A percentile compares a stretch with the other conserved stretches of the same genome.
phyloP scores from a whole-genome alignment of 78 protist species.

The Creolimax fragrantissima region DNA sequence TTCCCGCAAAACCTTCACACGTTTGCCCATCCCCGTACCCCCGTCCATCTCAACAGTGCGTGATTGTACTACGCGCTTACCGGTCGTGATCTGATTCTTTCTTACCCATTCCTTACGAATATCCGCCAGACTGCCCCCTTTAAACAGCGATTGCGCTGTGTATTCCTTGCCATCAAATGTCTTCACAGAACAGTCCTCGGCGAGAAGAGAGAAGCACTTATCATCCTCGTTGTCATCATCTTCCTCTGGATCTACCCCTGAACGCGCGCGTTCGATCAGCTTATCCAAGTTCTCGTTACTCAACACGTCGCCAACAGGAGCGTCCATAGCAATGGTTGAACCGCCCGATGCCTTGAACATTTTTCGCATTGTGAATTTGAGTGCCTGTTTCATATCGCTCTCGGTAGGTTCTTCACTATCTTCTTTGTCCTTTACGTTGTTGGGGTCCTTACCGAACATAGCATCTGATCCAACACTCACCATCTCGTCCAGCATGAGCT shows the following conservation, averaged over 20 bases:
- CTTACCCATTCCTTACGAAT: background rate
- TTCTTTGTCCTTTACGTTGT: background rate
- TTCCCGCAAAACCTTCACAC: background rate
- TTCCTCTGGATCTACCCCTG: background rate
- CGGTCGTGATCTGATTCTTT: background rate
- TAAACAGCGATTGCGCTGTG: background rate
- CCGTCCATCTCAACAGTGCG: background rate
- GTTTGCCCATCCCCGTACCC: background rate
- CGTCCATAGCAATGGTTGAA: background rate
- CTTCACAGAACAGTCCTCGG: background rate
- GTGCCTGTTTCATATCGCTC: background rate
- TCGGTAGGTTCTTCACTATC: background rate
- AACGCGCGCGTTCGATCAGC: background rate
- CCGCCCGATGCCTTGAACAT: background rate
- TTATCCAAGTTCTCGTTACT: background rate
- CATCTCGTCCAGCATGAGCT: constrained; percentile 85
- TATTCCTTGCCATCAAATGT: background rate
- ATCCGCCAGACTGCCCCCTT: background rate
- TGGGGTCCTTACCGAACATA: background rate
- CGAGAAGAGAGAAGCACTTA: background rate
- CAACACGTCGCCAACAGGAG: background rate
- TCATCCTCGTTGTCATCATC: background rate
- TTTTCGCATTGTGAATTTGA: background rate
- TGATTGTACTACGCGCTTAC: background rate
- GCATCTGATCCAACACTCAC: constrained; percentile 66